Evolutionary conservation across 768 basidiomycete species (phyloP).

Genomic region (Lentinula edodes): DNA sequence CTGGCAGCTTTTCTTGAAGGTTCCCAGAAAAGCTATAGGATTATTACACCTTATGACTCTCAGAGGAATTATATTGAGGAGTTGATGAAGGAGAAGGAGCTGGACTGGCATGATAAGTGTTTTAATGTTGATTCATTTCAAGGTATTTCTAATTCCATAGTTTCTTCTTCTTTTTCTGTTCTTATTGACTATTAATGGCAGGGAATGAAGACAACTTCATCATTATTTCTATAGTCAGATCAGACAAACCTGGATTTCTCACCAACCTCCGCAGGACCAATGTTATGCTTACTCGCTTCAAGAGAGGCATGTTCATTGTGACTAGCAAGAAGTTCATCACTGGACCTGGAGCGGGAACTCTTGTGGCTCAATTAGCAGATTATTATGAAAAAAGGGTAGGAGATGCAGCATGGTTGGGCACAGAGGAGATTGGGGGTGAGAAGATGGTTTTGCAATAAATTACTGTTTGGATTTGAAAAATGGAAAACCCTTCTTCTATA

Average conservation of each 20-base stretch:
- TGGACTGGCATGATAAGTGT: constrained; percentile 64
- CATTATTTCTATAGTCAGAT: constrained; percentile 65
- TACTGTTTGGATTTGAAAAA: neutral
- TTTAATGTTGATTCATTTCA: constrained; percentile 88
- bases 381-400: constrained; percentile 32
- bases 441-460: constrained; percentile 16
- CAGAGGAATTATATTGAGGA: constrained; percentile 60
- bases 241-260: constrained; percentile 60
- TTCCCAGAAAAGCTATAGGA: constrained; percentile 42
- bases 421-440: constrained; percentile 32
- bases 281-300: constrained; percentile 85
- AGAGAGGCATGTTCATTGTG: constrained; percentile 71
- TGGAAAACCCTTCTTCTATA: neutral
- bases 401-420: constrained; percentile 30
- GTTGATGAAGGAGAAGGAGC: constrained; percentile 39
- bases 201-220: constrained; percentile 84
- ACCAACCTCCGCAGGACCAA: constrained; percentile 63
- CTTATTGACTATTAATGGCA: constrained; percentile 21
- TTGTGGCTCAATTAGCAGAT: constrained; percentile 38
- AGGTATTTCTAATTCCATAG: constrained; percentile 35
- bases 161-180: constrained; percentile 3
- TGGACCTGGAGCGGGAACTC: constrained; percentile 40
- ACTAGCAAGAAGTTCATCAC: constrained; percentile 55
- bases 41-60: constrained; percentile 81
- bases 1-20: constrained; percentile 54